Base-by-base conservation (phyloP, 768 basidiomycete genomes). In the Amanita pseudoporphyria region DNA sequence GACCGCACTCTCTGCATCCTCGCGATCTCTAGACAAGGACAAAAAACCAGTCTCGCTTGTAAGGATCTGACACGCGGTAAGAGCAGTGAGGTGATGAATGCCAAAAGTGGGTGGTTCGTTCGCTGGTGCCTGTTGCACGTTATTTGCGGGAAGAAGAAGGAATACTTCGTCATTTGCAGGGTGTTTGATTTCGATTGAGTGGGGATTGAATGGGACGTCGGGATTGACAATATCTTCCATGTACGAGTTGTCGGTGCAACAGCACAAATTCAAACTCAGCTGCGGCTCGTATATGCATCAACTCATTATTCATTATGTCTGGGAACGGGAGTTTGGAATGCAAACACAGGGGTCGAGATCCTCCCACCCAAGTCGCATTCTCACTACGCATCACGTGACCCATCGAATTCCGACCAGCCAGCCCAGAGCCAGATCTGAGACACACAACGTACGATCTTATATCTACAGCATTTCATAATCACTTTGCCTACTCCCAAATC, bases 401-500 rank as follows among this genome's bases (percentile, higher is more conserved):
- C 36, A 19, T 38, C 9, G 19, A 36, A 16, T 42, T 0, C 22
- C 33, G 7, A 32, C 32, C n/a, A 14, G 37, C 33, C 28, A 40
- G 16, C 60, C 61, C 5, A n/a, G n/a, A n/a, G n/a, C 60, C 56
- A 10, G 57, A 59, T 36, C 61, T 52, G 54, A n/a, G 54, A 58
- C 18, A 47, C 57, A 14, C 47, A 58, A 51, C 40, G 58, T 57
- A 49, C 26, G 42, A 5, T 30, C 42, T 22, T 3, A 16, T 22
- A 13, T 10, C 36, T 26, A 5, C 35, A 32, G 41, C 38, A 12
- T 35, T 32, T 35, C 28, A 47, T 35, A n/a, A n/a, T 36, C 38
- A 6, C 40, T 35, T 30, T 36, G 3, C 37, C 49, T 14, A 50
- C 49, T n/a, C 49, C 41, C 31, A 39, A 42, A 24, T 41, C 49